Percentiles rank a stretch among this genome's conserved stretches.
phyloP scores from a whole-genome alignment of 495 filamentous ascomycete genomes.

The Aspergillus sclerotiicarbonarius region DNA sequence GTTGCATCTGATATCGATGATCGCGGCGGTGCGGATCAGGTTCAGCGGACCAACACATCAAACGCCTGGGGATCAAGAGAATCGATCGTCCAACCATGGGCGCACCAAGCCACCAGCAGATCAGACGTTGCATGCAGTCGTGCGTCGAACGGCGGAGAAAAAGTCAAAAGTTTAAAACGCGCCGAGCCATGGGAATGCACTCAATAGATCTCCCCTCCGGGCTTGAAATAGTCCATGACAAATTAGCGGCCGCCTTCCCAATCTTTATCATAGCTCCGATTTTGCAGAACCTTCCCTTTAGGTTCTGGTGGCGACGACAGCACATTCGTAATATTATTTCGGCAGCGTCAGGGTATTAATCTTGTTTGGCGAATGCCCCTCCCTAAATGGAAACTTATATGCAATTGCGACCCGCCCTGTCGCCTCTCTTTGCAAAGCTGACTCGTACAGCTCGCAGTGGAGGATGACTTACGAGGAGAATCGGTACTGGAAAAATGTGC shows the following conservation, averaged over 20 bases:
- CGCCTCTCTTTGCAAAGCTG: neutral
- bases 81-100: neutral
- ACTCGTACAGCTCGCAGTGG: slow-evolving; percentile 7
- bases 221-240: neutral
- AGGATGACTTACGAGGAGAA: slow-evolving; percentile 16
- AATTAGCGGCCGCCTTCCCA: neutral
- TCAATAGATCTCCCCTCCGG: neutral
- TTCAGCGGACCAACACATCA: neutral
- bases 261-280: neutral
- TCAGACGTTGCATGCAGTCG: neutral
- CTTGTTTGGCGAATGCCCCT: neutral
- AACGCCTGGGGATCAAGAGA: neutral
- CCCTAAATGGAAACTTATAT: slow-evolving; percentile 2
- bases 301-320: slow-evolving; percentile 4
- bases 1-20: neutral
- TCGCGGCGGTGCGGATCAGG: neutral
- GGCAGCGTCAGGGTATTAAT: neutral
- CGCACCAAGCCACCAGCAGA: neutral
- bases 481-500: slow-evolving; percentile 21
- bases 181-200: neutral
- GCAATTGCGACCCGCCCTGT: slow-evolving; percentile 1
- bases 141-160: neutral
- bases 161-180: neutral
- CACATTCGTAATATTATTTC: neutral
- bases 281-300: neutral